A percentile compares a stretch with the other conserved stretches of the same genome.
phyloP scores from a whole-genome alignment of 1,284 basidiomycete species.

The Malassezia obtusa region DNA sequence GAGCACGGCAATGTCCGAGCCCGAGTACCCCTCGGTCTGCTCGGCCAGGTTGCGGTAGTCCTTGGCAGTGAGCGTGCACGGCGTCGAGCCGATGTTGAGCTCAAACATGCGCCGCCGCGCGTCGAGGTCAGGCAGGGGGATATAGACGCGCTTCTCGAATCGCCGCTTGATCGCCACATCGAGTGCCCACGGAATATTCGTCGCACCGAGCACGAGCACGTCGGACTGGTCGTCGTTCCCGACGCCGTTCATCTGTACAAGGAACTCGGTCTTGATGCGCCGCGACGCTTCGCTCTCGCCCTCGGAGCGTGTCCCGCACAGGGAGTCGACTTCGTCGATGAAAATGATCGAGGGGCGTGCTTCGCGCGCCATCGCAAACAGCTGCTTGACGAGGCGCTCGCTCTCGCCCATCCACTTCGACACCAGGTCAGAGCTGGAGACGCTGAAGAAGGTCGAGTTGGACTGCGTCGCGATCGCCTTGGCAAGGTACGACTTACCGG shows the following conservation, averaged over 20 bases:
- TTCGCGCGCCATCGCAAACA: constrained; percentile 92
- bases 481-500: constrained; percentile 65
- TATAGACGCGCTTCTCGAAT: constrained; percentile 98
- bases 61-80: constrained; percentile 66
- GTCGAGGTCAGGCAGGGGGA: constrained; percentile 85
- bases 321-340: constrained; percentile 94
- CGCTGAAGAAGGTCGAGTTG: constrained; percentile 93
- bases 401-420: constrained; percentile 99
- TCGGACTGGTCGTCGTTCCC: constrained; percentile 79
- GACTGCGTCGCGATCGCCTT: constrained; percentile 98
- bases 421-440: constrained; percentile 87
- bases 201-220: constrained; percentile 94
- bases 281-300: constrained; percentile 90
- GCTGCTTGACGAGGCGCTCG: constrained; percentile 81
- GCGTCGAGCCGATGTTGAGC: constrained; percentile 86
- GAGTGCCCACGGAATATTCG: constrained; percentile 82
- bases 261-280: constrained; percentile 95
- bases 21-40: constrained; percentile 82
- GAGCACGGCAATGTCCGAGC: constrained; percentile 87
- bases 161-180: constrained; percentile 96
- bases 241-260: constrained; percentile 95
- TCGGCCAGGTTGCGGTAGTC: constrained; percentile 77
- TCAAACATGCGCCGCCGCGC: constrained; percentile 94
- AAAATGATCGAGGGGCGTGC: constrained; percentile 96
- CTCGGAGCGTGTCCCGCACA: constrained; percentile 88